phyloP scores from a whole-genome alignment of 2,329 filamentous ascomycete genomes.

The Hypoxylon sp. region DNA sequence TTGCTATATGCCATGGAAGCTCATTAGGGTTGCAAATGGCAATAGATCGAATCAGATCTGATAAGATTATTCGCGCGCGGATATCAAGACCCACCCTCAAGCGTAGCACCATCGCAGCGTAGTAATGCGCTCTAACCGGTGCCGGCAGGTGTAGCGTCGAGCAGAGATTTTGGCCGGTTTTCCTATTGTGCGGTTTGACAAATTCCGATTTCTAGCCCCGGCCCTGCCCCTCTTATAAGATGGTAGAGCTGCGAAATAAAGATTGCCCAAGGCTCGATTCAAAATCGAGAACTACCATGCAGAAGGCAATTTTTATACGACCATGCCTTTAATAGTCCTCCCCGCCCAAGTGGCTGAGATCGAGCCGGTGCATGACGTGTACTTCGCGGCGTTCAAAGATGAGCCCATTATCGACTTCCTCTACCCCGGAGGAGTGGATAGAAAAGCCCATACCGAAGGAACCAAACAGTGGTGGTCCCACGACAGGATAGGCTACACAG shows the following conservation, averaged over 20 bases:
- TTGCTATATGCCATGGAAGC: constrained; percentile 4
- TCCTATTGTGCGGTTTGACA: constrained; percentile 10
- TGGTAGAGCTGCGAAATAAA: background rate
- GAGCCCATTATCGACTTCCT: constrained; percentile 35
- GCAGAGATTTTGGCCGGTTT: background rate
- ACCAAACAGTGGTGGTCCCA: constrained; percentile 33
- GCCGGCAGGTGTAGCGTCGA: constrained; percentile 18
- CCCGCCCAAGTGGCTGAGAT: constrained; percentile 45
- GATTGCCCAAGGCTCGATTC: background rate
- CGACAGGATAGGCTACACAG: constrained; percentile 36
- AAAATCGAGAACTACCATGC: constrained; percentile 4
- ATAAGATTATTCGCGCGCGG: constrained; percentile 26
- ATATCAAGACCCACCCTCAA: constrained; percentile 7
- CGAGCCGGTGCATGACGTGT: constrained; percentile 44
- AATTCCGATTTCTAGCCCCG: background rate
- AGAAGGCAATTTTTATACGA: background rate
- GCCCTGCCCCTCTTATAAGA: constrained; percentile 14
- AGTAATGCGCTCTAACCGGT: constrained; percentile 31
- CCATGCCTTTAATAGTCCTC: constrained; percentile 45
- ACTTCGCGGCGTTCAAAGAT: constrained; percentile 45
- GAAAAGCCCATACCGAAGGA: constrained; percentile 31
- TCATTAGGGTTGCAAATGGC: constrained; percentile 6
- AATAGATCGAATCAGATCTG: constrained; percentile 10
- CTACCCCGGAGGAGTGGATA: constrained; percentile 34
- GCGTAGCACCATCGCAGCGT: constrained; percentile 19